Evolutionary conservation across 305 asterid species (phyloP).

Genomic region (Andrographis paniculata): DNA sequence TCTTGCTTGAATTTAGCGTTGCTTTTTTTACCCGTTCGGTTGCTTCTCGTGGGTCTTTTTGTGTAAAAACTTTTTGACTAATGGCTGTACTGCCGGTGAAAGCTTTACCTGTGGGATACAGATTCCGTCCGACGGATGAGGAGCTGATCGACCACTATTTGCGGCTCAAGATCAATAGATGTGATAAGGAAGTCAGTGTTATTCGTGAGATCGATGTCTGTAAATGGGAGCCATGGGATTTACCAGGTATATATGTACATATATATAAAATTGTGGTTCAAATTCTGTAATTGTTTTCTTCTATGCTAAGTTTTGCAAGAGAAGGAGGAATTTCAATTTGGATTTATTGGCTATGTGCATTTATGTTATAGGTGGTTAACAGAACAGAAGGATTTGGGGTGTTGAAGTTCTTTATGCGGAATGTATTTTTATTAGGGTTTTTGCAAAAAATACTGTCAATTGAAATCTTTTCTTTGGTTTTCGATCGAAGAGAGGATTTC

Average conservation of each 20-base stretch:
- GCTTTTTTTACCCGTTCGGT: no score
- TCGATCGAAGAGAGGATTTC: no score
- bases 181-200: slow-evolving; percentile 48
- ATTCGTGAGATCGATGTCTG: slow-evolving; percentile 96
- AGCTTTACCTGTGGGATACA: slow-evolving; percentile 80
- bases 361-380: no score
- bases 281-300: no score
- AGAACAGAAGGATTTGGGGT: not conserved
- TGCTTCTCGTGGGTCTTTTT: not conserved
- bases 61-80: slow-evolving; percentile 8
- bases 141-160: slow-evolving; percentile 84
- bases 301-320: no score
- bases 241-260: slow-evolving; percentile 42
- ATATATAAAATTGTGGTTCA: no score
- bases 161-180: slow-evolving; percentile 62
- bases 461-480: no score
- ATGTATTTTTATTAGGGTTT: not conserved
- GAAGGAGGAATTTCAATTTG: no score
- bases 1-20: no score
- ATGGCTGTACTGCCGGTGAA: slow-evolving; percentile 57
- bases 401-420: not conserved
- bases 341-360: slow-evolving; percentile 8
- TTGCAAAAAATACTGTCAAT: not conserved
- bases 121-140: slow-evolving; percentile 94
- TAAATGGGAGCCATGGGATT: slow-evolving; percentile 90